Evolutionary conservation across 257 asterid species (phyloP), one percentile per base, ranked within the genome.

Genomic region (Avicennia marina): DNA sequence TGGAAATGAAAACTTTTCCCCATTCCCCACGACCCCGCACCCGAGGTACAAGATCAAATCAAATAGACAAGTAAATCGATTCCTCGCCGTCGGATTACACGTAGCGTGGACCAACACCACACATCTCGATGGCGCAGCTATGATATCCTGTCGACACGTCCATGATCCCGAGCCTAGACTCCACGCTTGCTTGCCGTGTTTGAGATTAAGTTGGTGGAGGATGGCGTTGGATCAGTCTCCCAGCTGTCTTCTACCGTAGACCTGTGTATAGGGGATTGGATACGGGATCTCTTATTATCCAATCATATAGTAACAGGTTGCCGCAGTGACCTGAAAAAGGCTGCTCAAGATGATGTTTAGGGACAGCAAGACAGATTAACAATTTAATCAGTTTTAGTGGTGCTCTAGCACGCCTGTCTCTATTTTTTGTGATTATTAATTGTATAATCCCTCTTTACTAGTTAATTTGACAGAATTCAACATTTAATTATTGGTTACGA

Each of bases 141-240:
- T 9, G 52, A 17, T 72, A 22, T 18, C 54, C 49, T 49, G 38
- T 53, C 45, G 78, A 67, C 78, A 67, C 77, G 72, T 75, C 62
- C 57, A 21, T 26, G 58, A 54, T 58, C 68, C 49, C 20, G 71
- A 70, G 29, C 56, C 60, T 58, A 51, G 39, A 48, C 66, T 17
- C 58, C 46, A 36, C 36, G 48, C 24, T 73, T 67, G 62, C 77
- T 74, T 74, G 77, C 67, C 81, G 63, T 73, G 71, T 52, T 54
- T 18, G 69, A 58, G 27, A 55, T 56, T 39, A 61, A 42, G 16
- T 34, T 69, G 77, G 69, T 75, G 77, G 42, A 32, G 17, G 48
- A 54, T 64, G 80, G 65, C 51, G 60, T 57, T 57, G 53, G 53
- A 48, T 62, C 15, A 45, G 58, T 47, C 52, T 50, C n/a, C 41